Percentiles rank a stretch among this genome's conserved stretches.
These are phyloP conservation scores for Botrytis elliptica DNA, from an alignment of 2,329 filamentous ascomycete species.

Conservation along the genomic window DNA sequence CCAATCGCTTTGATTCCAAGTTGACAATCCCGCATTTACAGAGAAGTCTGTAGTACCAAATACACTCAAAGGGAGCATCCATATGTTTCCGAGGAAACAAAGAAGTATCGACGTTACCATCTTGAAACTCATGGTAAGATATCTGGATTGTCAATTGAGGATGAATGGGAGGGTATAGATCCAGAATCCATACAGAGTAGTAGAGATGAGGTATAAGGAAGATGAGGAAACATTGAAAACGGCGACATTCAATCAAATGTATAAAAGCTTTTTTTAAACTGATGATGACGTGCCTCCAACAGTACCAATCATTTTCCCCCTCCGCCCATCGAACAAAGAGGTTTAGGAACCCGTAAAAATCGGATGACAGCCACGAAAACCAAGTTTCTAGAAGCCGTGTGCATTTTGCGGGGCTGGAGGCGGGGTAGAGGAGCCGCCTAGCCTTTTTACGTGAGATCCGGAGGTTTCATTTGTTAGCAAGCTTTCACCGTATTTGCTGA, in stretches of 20 bases:
- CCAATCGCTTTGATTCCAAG: constrained; percentile 37
- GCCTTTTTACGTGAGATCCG: not conserved
- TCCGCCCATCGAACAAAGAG: not conserved
- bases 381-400: constrained; percentile 7
- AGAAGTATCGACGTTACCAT: not conserved
- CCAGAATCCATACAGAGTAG: not conserved
- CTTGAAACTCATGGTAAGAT: not conserved
- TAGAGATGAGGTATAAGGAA: not conserved
- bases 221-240: not conserved
- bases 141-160: not conserved
- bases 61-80: not conserved
- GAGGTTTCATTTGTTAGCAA: not conserved
- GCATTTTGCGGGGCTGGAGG: constrained; percentile 15
- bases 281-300: not conserved
- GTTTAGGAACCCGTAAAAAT: not conserved
- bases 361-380: not conserved
- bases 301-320: not conserved
- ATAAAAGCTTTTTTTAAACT: not conserved
- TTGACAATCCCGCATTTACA: constrained; percentile 28
- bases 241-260: not conserved
- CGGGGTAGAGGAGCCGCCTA: constrained; percentile 12
- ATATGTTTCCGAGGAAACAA: not conserved
- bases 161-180: not conserved
- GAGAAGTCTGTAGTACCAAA: constrained; percentile 32
- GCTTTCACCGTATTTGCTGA: constrained; percentile 6